Percentiles rank a stretch among this genome's conserved stretches.
Evolutionary conservation across 139 green algal genomes (phyloP).

Genomic region (Deuterostichococcus epilithicus): DNA sequence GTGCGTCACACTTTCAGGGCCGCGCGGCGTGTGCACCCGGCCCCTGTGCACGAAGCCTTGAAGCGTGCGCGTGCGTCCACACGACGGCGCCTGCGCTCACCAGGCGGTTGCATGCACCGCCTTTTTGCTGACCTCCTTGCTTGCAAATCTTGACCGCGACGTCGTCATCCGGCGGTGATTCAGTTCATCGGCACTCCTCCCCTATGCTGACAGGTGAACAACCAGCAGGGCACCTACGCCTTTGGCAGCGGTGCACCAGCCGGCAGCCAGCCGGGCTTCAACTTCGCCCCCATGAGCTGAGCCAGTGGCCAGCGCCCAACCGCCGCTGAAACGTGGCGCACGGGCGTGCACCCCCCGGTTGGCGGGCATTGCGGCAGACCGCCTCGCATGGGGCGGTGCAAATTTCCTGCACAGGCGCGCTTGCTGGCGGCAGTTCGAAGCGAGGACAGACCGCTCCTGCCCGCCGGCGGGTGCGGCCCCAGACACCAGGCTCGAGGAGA

Average conservation of each 20-base stretch:
- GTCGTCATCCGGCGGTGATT: conserved; percentile 13
- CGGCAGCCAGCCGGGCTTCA: conserved; percentile 53
- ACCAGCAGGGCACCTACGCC: conserved; percentile 32
- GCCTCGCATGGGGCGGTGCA: too few species aligned
- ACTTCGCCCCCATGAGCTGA: conserved; percentile 40
- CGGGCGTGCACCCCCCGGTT: too few species aligned
- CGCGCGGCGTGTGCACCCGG: background rate
- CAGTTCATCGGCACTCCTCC: background rate
- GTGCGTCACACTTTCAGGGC: conserved; percentile 18
- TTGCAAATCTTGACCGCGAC: background rate
- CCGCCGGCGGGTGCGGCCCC: too few species aligned
- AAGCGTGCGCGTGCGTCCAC: background rate
- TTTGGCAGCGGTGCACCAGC: conserved; percentile 34
- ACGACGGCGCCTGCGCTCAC: background rate
- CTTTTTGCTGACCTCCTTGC: background rate
- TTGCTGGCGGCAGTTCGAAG: too few species aligned
- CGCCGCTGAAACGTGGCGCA: too few species aligned
- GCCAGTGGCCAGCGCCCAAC: too few species aligned
- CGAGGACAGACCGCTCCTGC: too few species aligned
- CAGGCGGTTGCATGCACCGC: background rate
- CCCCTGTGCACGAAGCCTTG: background rate
- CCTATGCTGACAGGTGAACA: background rate
- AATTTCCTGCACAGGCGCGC: too few species aligned
- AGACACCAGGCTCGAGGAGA: too few species aligned
- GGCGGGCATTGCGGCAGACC: too few species aligned